These are phyloP conservation scores for Juglanconis juglandina DNA, from an alignment of 2,329 filamentous ascomycete species.

Conservation along the genomic window DNA sequence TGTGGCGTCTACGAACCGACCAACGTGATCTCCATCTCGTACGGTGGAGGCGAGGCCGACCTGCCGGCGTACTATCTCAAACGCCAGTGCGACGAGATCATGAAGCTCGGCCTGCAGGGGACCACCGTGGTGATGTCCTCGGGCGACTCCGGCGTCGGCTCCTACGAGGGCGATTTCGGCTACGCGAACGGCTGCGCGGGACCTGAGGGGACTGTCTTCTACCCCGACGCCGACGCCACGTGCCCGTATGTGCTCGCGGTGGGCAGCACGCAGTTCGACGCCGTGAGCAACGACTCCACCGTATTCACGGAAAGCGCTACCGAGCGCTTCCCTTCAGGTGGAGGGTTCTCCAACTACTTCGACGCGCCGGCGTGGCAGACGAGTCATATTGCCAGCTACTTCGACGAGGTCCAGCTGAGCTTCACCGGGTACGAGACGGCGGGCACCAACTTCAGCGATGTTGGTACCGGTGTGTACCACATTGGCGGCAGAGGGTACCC, in stretches of 20 bases:
- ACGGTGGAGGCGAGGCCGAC: slow-evolving; percentile 45
- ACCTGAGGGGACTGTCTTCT: slow-evolving; percentile 36
- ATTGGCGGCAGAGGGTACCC: slow-evolving; percentile 45
- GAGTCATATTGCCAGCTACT: slow-evolving; percentile 24
- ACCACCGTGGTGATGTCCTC: slow-evolving; percentile 38
- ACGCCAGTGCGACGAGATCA: slow-evolving; percentile 39
- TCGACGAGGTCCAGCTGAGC: slow-evolving; percentile 23
- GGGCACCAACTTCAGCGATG: slow-evolving; percentile 33
- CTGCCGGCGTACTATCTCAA: slow-evolving; percentile 45
- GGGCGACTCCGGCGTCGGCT: slow-evolving; percentile 39
- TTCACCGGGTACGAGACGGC: slow-evolving; percentile 32
- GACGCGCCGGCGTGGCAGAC: slow-evolving; percentile 28
- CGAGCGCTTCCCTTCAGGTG: slow-evolving; percentile 26
- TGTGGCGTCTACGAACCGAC: slow-evolving; percentile 38
- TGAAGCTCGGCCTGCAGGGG: slow-evolving; percentile 44
- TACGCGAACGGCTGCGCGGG: slow-evolving; percentile 33
- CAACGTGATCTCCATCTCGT: slow-evolving; percentile 50
- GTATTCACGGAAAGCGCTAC: slow-evolving; percentile 21
- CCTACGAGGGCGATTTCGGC: slow-evolving; percentile 25
- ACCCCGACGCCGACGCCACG: slow-evolving; percentile 40
- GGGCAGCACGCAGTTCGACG: slow-evolving; percentile 29
- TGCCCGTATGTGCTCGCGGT: slow-evolving; percentile 48
- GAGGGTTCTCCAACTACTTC: slow-evolving; percentile 34
- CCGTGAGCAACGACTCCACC: slow-evolving; percentile 11
- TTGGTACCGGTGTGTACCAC: slow-evolving; percentile 37